phyloP scores from a whole-genome alignment of 176 grass and related monocot genomes.

The Avena atlantica region DNA sequence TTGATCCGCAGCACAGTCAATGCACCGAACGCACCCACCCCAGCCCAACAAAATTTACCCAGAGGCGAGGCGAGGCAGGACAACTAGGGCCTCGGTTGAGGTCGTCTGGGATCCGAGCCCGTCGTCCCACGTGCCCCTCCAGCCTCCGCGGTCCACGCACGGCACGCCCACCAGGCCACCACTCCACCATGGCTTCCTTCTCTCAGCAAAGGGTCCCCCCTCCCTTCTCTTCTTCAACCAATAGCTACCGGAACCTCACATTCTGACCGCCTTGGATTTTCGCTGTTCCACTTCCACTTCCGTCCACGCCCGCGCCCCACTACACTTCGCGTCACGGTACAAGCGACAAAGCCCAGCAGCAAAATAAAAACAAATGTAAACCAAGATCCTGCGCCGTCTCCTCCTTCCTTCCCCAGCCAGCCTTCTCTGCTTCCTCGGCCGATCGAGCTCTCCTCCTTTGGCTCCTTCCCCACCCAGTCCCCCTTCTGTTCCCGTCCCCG shows the following conservation, averaged over 20 bases:
- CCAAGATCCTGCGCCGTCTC: constrained; percentile 51
- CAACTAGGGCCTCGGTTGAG: too few species aligned
- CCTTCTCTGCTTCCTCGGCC: neutral
- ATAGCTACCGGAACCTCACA: neutral
- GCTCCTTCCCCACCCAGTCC: neutral
- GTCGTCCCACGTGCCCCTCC: neutral
- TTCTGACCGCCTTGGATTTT: neutral
- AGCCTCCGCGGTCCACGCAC: neutral
- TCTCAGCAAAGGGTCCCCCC: neutral
- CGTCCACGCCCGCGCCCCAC: neutral
- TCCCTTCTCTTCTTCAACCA: neutral
- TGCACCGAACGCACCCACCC: neutral
- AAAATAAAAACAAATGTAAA: constrained; percentile 37
- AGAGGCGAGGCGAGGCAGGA: neutral
- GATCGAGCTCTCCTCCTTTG: neutral
- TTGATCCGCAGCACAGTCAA: neutral
- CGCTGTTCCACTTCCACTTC: constrained; percentile 16
- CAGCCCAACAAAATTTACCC: neutral
- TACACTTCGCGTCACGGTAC: neutral
- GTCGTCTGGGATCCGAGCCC: neutral
- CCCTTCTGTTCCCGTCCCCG: neutral
- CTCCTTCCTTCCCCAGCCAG: neutral
- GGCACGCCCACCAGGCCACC: neutral
- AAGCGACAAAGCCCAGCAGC: neutral
- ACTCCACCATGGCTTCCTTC: neutral